Base-by-base conservation (phyloP, 1,284 basidiomycete genomes). In the Heterobasidion irregulare region DNA sequence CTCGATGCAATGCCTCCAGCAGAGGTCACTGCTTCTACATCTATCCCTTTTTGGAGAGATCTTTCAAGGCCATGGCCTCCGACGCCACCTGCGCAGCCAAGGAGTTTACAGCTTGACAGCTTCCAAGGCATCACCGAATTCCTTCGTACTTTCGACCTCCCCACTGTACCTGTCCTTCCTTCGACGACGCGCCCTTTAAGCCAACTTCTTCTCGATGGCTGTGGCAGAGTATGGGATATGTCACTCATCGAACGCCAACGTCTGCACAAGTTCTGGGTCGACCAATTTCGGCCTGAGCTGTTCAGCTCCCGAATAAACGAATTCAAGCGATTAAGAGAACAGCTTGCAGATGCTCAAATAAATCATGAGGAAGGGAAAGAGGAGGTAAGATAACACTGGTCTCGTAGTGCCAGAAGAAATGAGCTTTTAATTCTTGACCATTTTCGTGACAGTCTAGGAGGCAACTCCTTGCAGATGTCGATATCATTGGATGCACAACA, bases 401-500 rank as follows among this genome's bases (percentile, higher is more conserved):
- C 18, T 18, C 18, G 18, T 46, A 15, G 32, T n/a, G 7, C 12
- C 4, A 15, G 32, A 13, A 43, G 18, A 46, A 18, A 45, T n/a
- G 47, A 12, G 15, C 26, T 26, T 6, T 26, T 26, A 26, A 26
- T 26, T 26, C 6, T 26, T 26, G 26, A 26, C 26, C 26, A 26
- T 26, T 38, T 26, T n/a, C 47, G 8, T n/a, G 2, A 6, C 49
- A 72, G 68, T 55, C 61, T 52, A 72, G 77, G 10, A 72, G 77
- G 12, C 68, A 73, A n/a, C 68, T 84, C 0, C 70, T 86, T 2
- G 61, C 65, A 8, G 68, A 74, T n/a, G 71, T 77, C 0, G 76
- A 86, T 59, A 75, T 89, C 16, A 77, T 89, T 52, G 87, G 83
- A 9, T 86, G 84, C 57, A 89, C 86, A 0, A 89, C 86, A 0